Base-by-base conservation (phyloP, 2,329 filamentous ascomycete species). In the Pseudogymnoascus sp. region DNA sequence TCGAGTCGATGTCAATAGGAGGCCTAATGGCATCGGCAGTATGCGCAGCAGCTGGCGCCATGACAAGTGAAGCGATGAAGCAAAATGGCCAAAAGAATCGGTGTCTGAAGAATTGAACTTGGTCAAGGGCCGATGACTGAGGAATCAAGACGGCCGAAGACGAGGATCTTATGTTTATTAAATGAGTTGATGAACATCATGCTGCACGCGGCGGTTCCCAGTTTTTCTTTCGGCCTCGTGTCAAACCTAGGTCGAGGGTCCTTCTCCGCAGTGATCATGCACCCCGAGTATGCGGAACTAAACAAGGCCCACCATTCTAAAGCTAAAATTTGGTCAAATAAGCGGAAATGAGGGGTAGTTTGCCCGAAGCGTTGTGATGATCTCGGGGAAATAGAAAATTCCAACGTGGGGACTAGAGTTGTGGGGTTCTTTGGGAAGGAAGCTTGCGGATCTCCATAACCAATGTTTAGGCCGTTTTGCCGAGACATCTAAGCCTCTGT, bases 11-110 rank as follows among this genome's bases (percentile, higher is more conserved):
- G 61, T 70, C 68, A 53, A 70, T 69, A 34, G 68, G 64, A 8
- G 68, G 66, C 36, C 65, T 42, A 59, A 70, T 69, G 44, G 63
- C 68, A 59, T 69, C 68, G 40, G 65, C 46, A 14, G 68, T 66
- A 63, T 70, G 68, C 31, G 68, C 68, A 62, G 68, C 68, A 67
- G 68, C 64, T 65, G 68, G 68, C 60, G 68, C 68, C 68, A 70
- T 53, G 46, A 31, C 46, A 53, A 53, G 8, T 31, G 28, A 31
- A 31, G 28, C 28, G 10, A 11, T 31, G 63, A n/a, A n/a, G 60
- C 18, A 37, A 60, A 60, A 40, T 37, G 59, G n/a, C n/a, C 34
- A 25, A 31, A 31, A 16, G 4, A 53, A 53, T 53, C 14, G 7
- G 46, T 53, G 46, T 62, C 28, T 21, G 11, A 38, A 38, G 5